phyloP scores from a whole-genome alignment of 1,139 yeast genomes.

The Saccharomycopsis hybrid region DNA sequence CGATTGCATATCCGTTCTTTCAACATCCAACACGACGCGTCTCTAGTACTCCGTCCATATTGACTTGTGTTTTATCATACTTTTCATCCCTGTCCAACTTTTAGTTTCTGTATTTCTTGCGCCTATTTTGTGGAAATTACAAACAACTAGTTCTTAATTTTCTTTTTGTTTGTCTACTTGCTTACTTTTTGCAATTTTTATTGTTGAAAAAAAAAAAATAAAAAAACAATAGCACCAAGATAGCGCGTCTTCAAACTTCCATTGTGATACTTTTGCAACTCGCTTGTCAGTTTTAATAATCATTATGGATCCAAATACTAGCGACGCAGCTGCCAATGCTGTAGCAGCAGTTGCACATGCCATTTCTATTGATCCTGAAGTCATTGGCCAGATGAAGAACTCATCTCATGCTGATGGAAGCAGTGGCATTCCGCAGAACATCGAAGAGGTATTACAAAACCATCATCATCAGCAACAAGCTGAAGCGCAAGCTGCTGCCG shows the following conservation, averaged over 20 bases:
- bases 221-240: neutral
- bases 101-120: neutral
- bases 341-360: slow-evolving; percentile 14
- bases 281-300: too few species aligned
- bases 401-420: neutral
- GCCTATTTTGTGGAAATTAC: too few species aligned
- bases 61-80: neutral
- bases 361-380: slow-evolving; percentile 16
- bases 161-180: too few species aligned
- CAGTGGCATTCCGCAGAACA: neutral
- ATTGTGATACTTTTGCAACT: neutral
- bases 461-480: slow-evolving; percentile 3
- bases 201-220: too few species aligned
- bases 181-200: too few species aligned
- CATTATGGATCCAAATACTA: slow-evolving; percentile 1
- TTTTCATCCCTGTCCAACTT: neutral
- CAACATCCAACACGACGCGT: neutral
- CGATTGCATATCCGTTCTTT: neutral
- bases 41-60: neutral
- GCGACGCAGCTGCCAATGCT: slow-evolving; percentile 13
- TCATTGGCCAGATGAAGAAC: slow-evolving; percentile 16
- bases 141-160: too few species aligned
- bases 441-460: slow-evolving; percentile 8
- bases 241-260: neutral
- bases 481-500: slow-evolving; percentile 22